Base-by-base conservation (phyloP, 2,329 filamentous ascomycete species). In the Neurospora crassa region DNA sequence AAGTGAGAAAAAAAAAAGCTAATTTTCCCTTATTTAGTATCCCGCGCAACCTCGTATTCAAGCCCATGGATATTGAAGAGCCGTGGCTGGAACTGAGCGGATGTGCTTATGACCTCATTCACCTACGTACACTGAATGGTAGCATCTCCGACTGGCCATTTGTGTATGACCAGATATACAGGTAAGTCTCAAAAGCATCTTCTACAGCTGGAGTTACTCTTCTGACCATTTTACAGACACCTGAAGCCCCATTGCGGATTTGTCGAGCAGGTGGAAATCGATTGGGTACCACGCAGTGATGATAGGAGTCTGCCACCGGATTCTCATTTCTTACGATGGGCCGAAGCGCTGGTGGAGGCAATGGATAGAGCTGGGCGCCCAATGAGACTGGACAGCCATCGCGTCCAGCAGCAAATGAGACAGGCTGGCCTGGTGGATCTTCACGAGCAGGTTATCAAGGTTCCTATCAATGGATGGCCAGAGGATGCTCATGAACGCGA, bases 221-320 rank as follows among this genome's bases (percentile, higher is more conserved):
- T 70, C 73, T 75, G 80, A 71, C 79, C 59, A 37, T 37, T n/a
- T 40, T 29, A 18, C 74, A 93, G 91, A 70, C 92, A 96, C 78
- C 85, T 97, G 37, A 89, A 89, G 76, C 93, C 93, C 1, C 90
- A 90, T 1, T 86, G 83, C 53, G 95, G 94, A 70, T 87, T 86
- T 78, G 86, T 97, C 70, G 94, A 98, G 80, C 93, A 97, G 75
- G 88, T 97, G 68, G 95, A 98, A 79, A 91, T 98, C 70, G 93
- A 98, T 80, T 92, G 92, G 80, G 84, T 87, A 68, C 93, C 93
- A 20, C 88, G 88, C 69, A 91, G 89, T 77, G 90, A 93, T 74
- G 89, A 92, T 76, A 85, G 86, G 43, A 88, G 88, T 0, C 81
- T 92, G 16, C 84, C 87, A 12, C 74, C 81, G 4, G 81, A 88